Evolutionary conservation across 2,329 filamentous ascomycete species (phyloP).

Genomic region (Fusarium algeriense): DNA sequence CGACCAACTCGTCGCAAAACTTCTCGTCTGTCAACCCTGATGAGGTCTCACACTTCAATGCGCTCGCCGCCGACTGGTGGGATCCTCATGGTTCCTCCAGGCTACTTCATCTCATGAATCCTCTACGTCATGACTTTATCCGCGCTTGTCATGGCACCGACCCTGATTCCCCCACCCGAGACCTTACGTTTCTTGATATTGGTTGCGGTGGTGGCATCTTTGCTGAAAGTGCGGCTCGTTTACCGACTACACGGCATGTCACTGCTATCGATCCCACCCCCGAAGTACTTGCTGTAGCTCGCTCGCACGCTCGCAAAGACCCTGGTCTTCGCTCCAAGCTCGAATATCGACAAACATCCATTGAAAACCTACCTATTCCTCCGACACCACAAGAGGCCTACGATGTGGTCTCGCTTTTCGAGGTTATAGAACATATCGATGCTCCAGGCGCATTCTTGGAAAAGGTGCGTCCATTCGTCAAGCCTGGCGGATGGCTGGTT

Average conservation of each 20-base stretch:
- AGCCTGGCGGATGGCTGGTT: conserved; percentile 92
- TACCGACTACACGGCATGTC: conserved; percentile 72
- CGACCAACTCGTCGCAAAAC: conserved; percentile 41
- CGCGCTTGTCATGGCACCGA: conserved; percentile 72
- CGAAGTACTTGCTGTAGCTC: conserved; percentile 80
- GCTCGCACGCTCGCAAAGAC: conserved; percentile 79
- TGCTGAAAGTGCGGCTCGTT: conserved; percentile 83
- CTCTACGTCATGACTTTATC: conserved; percentile 94
- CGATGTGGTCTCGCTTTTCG: conserved; percentile 89
- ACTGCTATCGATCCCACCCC: conserved; percentile 83
- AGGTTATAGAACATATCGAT: conserved; percentile 94
- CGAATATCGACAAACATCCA: conserved; percentile 78
- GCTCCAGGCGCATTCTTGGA: conserved; percentile 80
- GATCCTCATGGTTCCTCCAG: conserved; percentile 93
- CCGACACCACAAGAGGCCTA: conserved; percentile 61
- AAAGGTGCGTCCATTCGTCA: conserved; percentile 78
- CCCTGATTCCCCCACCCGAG: conserved; percentile 53
- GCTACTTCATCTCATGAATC: conserved; percentile 97
- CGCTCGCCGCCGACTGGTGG: conserved; percentile 96
- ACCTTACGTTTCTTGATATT: conserved; percentile 84
- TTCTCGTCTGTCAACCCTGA: conserved; percentile 84
- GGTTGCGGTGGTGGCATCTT: conserved; percentile 98
- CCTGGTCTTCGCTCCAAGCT: conserved; percentile 74
- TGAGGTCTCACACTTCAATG: conserved; percentile 95
- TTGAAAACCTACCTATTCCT: conserved; percentile 74